Conservation (phyloP, 208 protist genomes). For the Tritrichomonas foetus region DNA sequence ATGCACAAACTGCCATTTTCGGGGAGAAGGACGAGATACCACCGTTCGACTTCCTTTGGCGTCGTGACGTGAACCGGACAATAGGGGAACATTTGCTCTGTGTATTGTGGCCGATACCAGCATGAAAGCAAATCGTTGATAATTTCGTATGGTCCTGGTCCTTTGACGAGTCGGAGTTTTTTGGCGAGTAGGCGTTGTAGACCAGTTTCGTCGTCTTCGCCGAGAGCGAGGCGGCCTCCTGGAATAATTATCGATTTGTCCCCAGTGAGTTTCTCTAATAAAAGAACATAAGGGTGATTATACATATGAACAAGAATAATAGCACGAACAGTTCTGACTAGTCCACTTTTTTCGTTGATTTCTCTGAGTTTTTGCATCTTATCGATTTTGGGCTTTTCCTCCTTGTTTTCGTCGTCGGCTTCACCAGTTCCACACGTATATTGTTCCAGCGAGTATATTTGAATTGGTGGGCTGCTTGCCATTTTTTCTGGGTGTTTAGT, state of each 20-base stretch:
- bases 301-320: neutral
- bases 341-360: neutral
- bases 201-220: constrained; percentile 17
- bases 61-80: neutral
- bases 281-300: neutral
- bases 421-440: neutral
- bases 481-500: too few relatives aligned
- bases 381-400: neutral
- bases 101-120: constrained; percentile 33
- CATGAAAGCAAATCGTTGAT: neutral
- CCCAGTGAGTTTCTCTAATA: neutral
- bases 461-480: too few relatives aligned
- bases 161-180: neutral
- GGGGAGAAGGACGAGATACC: neutral
- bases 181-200: neutral
- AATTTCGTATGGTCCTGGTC: neutral
- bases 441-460: too few relatives aligned
- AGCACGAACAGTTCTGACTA: neutral
- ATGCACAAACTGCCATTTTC: neutral
- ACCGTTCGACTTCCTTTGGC: neutral
- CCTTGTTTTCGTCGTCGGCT: neutral
- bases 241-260: neutral
- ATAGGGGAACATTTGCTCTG: constrained; percentile 35
- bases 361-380: neutral
- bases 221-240: neutral